These are phyloP conservation scores for Adenanthera pavonina DNA, from an alignment of 306 rosid species.

Conservation along the genomic window DNA sequence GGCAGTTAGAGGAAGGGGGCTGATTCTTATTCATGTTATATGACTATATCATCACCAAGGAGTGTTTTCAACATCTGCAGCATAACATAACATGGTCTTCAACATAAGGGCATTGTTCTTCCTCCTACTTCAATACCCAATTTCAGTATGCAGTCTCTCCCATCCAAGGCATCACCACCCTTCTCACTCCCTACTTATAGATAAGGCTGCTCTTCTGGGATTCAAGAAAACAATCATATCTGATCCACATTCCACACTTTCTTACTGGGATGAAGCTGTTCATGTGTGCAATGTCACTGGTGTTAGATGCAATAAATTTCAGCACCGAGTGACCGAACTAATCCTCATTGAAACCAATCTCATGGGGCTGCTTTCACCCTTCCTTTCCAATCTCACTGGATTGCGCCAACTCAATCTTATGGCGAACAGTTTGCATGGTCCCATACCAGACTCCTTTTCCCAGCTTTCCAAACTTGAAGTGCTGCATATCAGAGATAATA, in stretches of 20 bases:
- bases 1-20: too few species aligned
- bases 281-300: constrained; percentile 66
- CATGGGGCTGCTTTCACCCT: constrained; percentile 60
- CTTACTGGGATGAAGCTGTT: constrained; percentile 60
- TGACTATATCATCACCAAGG: background rate
- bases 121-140: constrained; percentile 50
- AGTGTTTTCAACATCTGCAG: background rate
- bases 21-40: background rate
- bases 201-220: constrained; percentile 60
- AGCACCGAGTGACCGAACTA: constrained; percentile 53
- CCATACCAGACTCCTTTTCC: constrained; percentile 60
- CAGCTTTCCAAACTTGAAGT: constrained; percentile 49
- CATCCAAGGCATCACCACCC: constrained; percentile 39
- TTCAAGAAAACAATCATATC: constrained; percentile 51
- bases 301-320: constrained; percentile 50
- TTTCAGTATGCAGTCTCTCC: constrained; percentile 36
- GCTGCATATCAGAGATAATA: constrained; percentile 38
- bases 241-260: constrained; percentile 58
- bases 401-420: constrained; percentile 48
- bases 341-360: constrained; percentile 40
- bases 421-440: constrained; percentile 55
- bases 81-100: constrained; percentile 41
- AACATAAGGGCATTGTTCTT: constrained; percentile 44
- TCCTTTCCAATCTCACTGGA: constrained; percentile 73
- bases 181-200: constrained; percentile 53